phyloP scores from a whole-genome alignment of 2,329 filamentous ascomycete genomes.

The Microcera coccophila region DNA sequence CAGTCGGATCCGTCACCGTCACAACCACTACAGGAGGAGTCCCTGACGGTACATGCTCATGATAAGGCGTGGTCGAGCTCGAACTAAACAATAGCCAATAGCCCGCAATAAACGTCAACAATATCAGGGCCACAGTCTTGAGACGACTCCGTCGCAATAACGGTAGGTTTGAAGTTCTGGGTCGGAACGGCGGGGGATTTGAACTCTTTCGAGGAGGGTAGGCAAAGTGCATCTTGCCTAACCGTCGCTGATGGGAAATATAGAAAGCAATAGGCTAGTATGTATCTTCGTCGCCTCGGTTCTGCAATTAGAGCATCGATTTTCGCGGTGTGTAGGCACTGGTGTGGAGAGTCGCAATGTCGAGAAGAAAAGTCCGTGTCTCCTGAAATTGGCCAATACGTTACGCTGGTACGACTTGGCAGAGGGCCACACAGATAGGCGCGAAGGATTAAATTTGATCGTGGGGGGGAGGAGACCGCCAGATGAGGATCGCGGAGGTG shows the following conservation, averaged over 20 bases:
- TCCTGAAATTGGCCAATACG: not conserved
- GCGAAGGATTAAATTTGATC: not conserved
- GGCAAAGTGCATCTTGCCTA: slow-evolving; percentile 74
- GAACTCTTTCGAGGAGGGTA: slow-evolving; percentile 82
- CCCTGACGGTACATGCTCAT: slow-evolving; percentile 45
- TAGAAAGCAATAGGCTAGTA: not conserved
- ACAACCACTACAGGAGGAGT: slow-evolving; percentile 70
- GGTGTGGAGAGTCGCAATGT: slow-evolving; percentile 1
- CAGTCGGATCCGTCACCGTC: slow-evolving; percentile 71
- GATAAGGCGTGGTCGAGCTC: slow-evolving; percentile 28
- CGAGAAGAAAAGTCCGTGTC: not conserved
- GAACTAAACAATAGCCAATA: slow-evolving; percentile 56
- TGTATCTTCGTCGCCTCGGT: slow-evolving; percentile 3
- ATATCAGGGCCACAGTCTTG: slow-evolving; percentile 54
- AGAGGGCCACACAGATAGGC: not conserved
- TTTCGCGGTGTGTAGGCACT: not conserved
- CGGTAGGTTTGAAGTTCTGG: slow-evolving; percentile 53
- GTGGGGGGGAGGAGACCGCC: not conserved
- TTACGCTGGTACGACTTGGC: not conserved
- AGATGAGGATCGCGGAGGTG: not conserved
- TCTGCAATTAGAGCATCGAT: not conserved
- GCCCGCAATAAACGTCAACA: slow-evolving; percentile 52
- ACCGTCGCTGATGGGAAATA: not conserved
- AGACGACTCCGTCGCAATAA: slow-evolving; percentile 59
- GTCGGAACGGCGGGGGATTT: slow-evolving; percentile 66